phyloP scores from a whole-genome alignment of 768 basidiomycete species.

The Kwoniella newhampshirensis region DNA sequence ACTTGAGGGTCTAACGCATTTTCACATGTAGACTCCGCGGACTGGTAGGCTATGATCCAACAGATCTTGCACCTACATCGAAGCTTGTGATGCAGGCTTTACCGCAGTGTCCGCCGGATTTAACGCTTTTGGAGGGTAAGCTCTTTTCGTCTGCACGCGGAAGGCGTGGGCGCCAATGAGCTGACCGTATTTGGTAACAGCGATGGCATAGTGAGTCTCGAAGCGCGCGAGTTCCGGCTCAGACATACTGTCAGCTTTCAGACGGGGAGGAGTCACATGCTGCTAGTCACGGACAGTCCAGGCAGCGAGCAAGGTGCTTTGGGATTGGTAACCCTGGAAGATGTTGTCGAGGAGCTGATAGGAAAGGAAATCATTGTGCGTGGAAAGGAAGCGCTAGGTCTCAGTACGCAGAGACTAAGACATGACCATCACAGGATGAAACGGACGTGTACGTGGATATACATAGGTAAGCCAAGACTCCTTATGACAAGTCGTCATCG shows the following conservation, averaged over 20 bases:
- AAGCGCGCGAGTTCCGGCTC: neutral
- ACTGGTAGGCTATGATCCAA: constrained; percentile 46
- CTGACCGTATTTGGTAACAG: constrained; percentile 11
- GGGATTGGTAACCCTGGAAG: constrained; percentile 48
- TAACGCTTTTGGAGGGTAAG: constrained; percentile 40
- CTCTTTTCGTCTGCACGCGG: neutral
- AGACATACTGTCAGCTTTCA: constrained; percentile 37
- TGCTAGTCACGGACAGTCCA: constrained; percentile 36
- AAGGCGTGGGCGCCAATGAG: neutral
- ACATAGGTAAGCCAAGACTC: constrained; percentile 43
- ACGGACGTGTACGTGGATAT: constrained; percentile 46
- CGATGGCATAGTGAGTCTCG: constrained; percentile 38
- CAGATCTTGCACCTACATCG: constrained; percentile 36
- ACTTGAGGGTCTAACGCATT: neutral
- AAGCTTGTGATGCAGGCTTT: constrained; percentile 31
- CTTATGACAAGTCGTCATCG: neutral
- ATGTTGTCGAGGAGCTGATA: constrained; percentile 50
- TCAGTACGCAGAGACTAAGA: neutral
- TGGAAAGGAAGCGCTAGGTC: neutral
- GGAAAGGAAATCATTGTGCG: constrained; percentile 46
- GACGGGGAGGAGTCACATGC: constrained; percentile 46
- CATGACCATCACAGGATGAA: constrained; percentile 31
- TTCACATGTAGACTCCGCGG: constrained; percentile 26
- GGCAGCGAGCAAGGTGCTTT: constrained; percentile 33
- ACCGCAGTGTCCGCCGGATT: constrained; percentile 45